A percentile compares a stretch with the other conserved stretches of the same genome.
These are phyloP conservation scores for Oryza longistaminata DNA, from an alignment of 176 grass and related monocot genomes.

Conservation along the genomic window DNA sequence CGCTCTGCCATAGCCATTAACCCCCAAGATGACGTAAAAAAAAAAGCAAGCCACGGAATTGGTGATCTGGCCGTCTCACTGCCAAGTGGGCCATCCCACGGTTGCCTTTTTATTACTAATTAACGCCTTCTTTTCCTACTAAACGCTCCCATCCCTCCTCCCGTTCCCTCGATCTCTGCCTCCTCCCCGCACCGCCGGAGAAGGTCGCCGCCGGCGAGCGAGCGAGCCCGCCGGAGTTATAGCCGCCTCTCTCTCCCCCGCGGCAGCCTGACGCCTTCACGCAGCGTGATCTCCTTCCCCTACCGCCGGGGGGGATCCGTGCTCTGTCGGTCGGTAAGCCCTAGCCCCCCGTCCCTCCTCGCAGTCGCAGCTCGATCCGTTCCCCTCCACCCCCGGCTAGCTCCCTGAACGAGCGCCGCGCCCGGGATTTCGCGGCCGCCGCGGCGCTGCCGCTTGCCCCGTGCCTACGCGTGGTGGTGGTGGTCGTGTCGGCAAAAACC, in stretches of 20 bases:
- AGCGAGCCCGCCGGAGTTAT: neutral
- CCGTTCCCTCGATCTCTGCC: neutral
- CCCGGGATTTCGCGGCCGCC: neutral
- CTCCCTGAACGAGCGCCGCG: neutral
- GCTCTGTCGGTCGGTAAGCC: slow-evolving; percentile 35
- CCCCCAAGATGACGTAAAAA: too few relatives aligned
- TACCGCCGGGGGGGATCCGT: neutral
- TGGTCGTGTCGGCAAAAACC: neutral
- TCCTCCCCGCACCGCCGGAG: neutral
- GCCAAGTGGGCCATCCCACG: neutral
- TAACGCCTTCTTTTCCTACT: neutral
- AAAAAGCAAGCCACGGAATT: neutral
- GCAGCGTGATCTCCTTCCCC: neutral
- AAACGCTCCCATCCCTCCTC: neutral
- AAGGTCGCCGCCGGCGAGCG: neutral
- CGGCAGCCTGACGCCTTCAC: neutral
- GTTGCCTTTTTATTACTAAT: neutral
- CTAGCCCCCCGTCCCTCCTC: neutral
- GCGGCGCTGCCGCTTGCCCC: neutral
- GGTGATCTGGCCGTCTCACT: neutral
- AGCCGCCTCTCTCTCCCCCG: neutral
- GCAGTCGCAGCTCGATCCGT: neutral
- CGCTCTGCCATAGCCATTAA: too few relatives aligned
- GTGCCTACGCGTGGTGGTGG: neutral
- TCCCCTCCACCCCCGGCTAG: neutral